Conservation (phyloP, 352 stramenopile genomes). For the Globisporangium splendens region DNA sequence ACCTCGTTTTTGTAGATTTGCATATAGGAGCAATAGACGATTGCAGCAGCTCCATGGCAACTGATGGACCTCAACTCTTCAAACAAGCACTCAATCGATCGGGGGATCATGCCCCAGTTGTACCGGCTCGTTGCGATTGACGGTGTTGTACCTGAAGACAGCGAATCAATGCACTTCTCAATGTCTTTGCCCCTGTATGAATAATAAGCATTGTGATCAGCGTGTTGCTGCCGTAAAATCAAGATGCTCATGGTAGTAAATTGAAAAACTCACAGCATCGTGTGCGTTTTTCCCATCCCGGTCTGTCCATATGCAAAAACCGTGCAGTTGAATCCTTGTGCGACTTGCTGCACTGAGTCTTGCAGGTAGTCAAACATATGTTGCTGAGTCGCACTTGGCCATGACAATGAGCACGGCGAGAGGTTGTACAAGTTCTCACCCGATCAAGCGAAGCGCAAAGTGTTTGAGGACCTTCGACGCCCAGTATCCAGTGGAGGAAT, state of each 20-base stretch:
- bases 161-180: conserved; percentile 33
- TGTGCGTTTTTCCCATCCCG: conserved; percentile 89
- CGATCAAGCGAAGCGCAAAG: neutral
- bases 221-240: neutral
- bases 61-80: conserved; percentile 56
- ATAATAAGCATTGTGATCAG: neutral
- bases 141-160: conserved; percentile 4
- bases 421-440: conserved; percentile 7
- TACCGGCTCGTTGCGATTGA: conserved; percentile 13
- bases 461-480: neutral
- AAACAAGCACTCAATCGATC: conserved; percentile 83
- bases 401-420: conserved; percentile 10
- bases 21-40: conserved; percentile 90
- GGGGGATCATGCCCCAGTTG: conserved; percentile 79
- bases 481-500: neutral
- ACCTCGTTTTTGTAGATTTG: conserved; percentile 91
- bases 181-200: conserved; percentile 45
- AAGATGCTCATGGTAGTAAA: neutral
- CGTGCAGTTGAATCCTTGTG: conserved; percentile 88
- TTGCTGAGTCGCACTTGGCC: conserved; percentile 43
- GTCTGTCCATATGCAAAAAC: conserved; percentile 92
- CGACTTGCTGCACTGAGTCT: conserved; percentile 70
- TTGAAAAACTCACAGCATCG: conserved; percentile 65
- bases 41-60: conserved; percentile 40
- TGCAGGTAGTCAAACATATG: conserved; percentile 75